phyloP scores from a whole-genome alignment of 225 moss, liverwort and hornwort genomes.

The Rhytidiadelphus loreus region DNA sequence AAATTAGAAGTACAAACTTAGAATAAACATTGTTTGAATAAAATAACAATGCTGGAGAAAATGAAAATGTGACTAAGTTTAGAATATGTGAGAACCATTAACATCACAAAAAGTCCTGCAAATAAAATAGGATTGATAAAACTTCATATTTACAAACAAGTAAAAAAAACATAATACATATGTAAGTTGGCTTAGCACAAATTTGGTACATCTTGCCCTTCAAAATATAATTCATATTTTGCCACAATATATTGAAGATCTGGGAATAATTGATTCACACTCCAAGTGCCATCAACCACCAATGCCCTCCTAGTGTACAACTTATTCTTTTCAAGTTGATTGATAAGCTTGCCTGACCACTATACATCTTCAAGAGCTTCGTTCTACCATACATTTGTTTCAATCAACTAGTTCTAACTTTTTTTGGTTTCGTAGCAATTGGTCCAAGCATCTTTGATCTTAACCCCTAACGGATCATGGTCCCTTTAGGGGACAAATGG shows the following conservation, averaged over 20 bases:
- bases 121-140: background rate
- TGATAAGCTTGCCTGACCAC: background rate
- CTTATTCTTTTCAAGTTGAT: background rate
- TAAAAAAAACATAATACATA: background rate
- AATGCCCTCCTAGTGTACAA: background rate
- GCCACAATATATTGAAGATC: background rate
- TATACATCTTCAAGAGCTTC: background rate
- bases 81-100: background rate
- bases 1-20: background rate
- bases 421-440: background rate
- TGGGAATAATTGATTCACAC: no score
- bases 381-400: background rate
- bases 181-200: no score
- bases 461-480: no score
- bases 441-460: background rate
- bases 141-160: background rate
- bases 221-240: background rate
- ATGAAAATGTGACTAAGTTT: background rate
- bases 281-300: background rate
- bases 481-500: no score
- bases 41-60: background rate
- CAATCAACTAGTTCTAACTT: background rate
- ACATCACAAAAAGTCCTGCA: background rate
- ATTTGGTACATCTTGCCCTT: rapidly evolving
- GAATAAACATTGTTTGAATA: background rate